A percentile compares a stretch with the other conserved stretches of the same genome.
These are phyloP conservation scores for Cercospora sp. DNA, from an alignment of 2,329 filamentous ascomycete species.

Conservation along the genomic window DNA sequence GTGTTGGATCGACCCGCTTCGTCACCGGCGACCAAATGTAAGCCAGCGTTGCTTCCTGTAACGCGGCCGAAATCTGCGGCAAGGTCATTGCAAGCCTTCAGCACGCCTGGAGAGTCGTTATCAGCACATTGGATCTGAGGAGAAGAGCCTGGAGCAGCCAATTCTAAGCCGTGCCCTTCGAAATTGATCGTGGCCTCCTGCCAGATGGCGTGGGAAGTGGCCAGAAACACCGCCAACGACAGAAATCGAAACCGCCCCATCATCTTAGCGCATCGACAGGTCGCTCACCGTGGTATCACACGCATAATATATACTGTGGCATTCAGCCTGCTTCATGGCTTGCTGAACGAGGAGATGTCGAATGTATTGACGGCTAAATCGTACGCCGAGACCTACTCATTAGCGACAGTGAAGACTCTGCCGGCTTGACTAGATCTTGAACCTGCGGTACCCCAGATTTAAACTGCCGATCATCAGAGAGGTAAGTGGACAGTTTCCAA, in stretches of 20 bases:
- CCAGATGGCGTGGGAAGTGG: neutral
- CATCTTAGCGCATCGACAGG: neutral
- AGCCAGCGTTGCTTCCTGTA: constrained; percentile 41
- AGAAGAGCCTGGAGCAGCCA: neutral
- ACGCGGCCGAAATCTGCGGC: constrained; percentile 70
- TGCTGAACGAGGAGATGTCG: neutral
- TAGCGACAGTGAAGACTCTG: neutral
- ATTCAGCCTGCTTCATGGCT: neutral
- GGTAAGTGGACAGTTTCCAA: neutral
- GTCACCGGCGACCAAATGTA: constrained; percentile 42
- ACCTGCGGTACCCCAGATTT: neutral
- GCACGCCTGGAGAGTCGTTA: constrained; percentile 66
- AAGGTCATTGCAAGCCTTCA: constrained; percentile 67
- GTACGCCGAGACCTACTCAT: neutral
- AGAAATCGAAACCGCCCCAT: neutral
- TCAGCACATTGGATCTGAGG: constrained; percentile 16
- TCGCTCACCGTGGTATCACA: neutral
- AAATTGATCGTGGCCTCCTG: neutral
- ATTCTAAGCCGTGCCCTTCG: neutral
- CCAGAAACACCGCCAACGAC: neutral
- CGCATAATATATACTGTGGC: neutral
- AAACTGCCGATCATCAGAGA: neutral
- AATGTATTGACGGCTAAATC: neutral
- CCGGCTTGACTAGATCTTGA: neutral
- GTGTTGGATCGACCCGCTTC: constrained; percentile 57